Conservation (phyloP, 306 rosid species). For the Prunus campanulata region DNA sequence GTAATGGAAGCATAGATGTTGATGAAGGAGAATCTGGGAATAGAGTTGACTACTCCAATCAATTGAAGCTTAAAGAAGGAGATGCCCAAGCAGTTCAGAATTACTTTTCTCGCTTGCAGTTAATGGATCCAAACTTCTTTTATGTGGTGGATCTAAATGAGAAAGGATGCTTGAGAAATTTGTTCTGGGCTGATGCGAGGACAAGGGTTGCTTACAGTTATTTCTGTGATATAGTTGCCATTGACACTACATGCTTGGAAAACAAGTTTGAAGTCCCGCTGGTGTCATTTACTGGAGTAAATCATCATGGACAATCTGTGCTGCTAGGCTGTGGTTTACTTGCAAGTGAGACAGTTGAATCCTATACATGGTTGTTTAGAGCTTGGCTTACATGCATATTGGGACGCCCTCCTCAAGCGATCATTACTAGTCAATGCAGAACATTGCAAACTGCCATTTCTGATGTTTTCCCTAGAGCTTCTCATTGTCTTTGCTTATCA, state of each 20-base stretch:
- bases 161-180: conserved; percentile 59
- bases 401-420: conserved; percentile 73
- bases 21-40: conserved; percentile 36
- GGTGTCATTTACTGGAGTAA: conserved; percentile 60
- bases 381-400: conserved; percentile 68
- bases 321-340: conserved; percentile 76
- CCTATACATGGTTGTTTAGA: conserved; percentile 70
- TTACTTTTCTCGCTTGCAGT: conserved; percentile 43
- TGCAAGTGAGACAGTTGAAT: conserved; percentile 50
- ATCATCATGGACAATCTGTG: conserved; percentile 65
- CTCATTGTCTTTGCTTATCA: conserved; percentile 52
- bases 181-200: conserved; percentile 70
- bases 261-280: conserved; percentile 52
- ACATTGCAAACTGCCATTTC: conserved; percentile 49
- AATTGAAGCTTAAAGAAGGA: conserved; percentile 56
- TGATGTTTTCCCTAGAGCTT: conserved; percentile 75
- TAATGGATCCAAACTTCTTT: conserved; percentile 61
- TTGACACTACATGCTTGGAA: conserved; percentile 53
- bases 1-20: conserved; percentile 32
- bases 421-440: conserved; percentile 46
- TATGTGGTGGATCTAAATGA: conserved; percentile 66
- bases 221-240: conserved; percentile 55
- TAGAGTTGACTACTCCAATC: conserved; percentile 34
- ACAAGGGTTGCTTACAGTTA: conserved; percentile 46
- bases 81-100: conserved; percentile 54